Percentiles rank a stretch among this genome's conserved stretches.
Evolutionary conservation across 208 protist genomes (phyloP).

Genomic region (Trypanosoma grayi): DNA sequence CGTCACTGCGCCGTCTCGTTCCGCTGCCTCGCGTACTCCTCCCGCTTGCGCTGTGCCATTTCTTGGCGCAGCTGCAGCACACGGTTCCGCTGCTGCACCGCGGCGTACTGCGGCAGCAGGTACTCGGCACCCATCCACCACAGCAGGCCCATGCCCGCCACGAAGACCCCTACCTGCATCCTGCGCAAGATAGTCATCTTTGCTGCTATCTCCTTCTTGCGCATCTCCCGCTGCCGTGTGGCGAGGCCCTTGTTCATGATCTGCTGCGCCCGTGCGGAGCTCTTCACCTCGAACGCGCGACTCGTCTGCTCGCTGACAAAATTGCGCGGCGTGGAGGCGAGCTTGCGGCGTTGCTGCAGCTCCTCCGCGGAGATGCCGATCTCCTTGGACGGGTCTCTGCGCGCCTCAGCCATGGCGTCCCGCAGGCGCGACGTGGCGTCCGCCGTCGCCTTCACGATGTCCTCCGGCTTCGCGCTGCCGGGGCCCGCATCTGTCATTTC

Average conservation of each 20-base stretch:
- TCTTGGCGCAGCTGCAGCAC: constrained; percentile 61
- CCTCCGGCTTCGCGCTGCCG: constrained; percentile 20
- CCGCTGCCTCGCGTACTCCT: too few species aligned
- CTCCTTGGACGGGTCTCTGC: constrained; percentile 57
- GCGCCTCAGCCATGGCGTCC: constrained; percentile 31
- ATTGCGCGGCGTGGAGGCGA: constrained; percentile 45
- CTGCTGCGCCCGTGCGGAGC: constrained; percentile 79
- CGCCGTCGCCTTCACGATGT: constrained; percentile 39
- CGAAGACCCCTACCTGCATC: constrained; percentile 41
- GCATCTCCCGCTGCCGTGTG: constrained; percentile 60
- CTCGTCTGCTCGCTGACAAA: constrained; percentile 43
- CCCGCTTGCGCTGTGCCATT: constrained; percentile 40
- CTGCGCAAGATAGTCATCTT: constrained; percentile 53
- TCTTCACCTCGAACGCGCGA: constrained; percentile 73
- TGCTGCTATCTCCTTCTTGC: constrained; percentile 47
- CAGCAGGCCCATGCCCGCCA: constrained; percentile 37
- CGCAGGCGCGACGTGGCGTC: constrained; percentile 32
- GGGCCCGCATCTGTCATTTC: neutral
- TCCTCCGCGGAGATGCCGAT: constrained; percentile 69
- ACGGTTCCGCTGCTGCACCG: constrained; percentile 63
- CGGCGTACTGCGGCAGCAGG: constrained; percentile 67
- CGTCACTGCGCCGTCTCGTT: too few species aligned
- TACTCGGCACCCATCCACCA: constrained; percentile 47
- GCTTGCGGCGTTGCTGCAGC: constrained; percentile 49
- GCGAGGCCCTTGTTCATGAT: constrained; percentile 75